Evolutionary conservation across 2,329 filamentous ascomycete genomes (phyloP).

Genomic region (Xylaria sp.): DNA sequence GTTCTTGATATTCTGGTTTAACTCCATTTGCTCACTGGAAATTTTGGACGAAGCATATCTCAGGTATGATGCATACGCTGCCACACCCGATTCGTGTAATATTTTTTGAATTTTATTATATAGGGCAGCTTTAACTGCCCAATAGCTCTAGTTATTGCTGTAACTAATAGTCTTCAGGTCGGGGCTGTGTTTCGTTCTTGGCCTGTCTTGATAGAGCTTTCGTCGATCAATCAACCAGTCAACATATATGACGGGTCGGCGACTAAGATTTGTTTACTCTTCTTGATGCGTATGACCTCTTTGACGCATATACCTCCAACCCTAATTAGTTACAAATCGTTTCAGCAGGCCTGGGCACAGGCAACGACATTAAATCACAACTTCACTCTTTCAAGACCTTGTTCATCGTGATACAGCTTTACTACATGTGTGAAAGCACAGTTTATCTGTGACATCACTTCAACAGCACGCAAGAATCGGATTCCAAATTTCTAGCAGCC

Average conservation of each 20-base stretch:
- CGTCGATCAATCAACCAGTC: not conserved
- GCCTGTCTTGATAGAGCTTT: not conserved
- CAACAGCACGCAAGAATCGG: not conserved
- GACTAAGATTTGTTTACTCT: not conserved
- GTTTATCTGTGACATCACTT: not conserved
- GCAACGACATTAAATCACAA: slow-evolving; percentile 17
- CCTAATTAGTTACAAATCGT: slow-evolving; percentile 2
- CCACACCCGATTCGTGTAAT: slow-evolving; percentile 17
- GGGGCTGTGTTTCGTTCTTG: not conserved
- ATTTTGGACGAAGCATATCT: slow-evolving; percentile 9
- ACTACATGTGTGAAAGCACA: not conserved
- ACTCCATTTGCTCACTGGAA: slow-evolving; percentile 9
- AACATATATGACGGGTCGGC: not conserved
- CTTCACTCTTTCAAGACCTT: slow-evolving; percentile 7
- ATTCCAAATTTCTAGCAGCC: not conserved
- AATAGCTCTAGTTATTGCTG: no score
- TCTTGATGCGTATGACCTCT: slow-evolving; percentile 13
- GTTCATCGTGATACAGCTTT: slow-evolving; percentile 17
- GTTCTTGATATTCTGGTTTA: slow-evolving; percentile 17
- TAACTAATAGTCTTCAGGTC: slow-evolving; percentile 1
- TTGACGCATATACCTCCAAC: slow-evolving; percentile 12
- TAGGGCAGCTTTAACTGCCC: not conserved
- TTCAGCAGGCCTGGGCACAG: not conserved
- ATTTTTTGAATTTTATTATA: not conserved
- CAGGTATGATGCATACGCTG: slow-evolving; percentile 26